phyloP scores from a whole-genome alignment of 75 land plant species.

The Cupressus sempervirens region DNA sequence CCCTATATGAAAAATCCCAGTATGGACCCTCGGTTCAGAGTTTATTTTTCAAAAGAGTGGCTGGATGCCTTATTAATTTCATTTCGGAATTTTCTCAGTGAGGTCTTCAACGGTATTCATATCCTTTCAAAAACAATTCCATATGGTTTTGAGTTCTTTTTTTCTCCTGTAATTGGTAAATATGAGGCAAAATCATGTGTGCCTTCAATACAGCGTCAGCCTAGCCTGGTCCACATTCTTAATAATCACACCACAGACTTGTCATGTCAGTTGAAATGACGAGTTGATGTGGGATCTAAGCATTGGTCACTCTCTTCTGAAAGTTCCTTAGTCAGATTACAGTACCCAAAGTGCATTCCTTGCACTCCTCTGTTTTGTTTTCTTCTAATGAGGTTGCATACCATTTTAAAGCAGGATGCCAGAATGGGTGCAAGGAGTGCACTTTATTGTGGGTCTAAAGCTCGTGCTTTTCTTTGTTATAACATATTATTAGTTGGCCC shows the following conservation, averaged over 20 bases:
- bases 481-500: background rate
- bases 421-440: background rate
- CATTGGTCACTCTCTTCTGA: background rate
- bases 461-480: background rate
- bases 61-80: slow-evolving; percentile 70
- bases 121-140: slow-evolving; percentile 46
- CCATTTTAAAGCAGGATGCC: background rate
- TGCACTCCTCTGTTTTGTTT: background rate
- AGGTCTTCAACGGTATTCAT: slow-evolving; percentile 77
- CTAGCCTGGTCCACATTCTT: background rate
- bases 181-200: background rate
- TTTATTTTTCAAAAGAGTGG: slow-evolving; percentile 89
- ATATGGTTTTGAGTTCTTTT: background rate
- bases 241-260: background rate
- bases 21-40: slow-evolving; percentile 67
- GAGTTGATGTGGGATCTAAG: background rate
- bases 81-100: slow-evolving; percentile 80
- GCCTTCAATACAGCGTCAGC: background rate
- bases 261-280: background rate
- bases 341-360: background rate
- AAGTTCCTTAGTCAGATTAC: background rate
- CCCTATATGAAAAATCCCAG: slow-evolving; percentile 83
- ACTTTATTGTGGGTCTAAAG: background rate
- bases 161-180: background rate
- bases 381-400: background rate